These are phyloP conservation scores for Calcarisporium arbuscula DNA, from an alignment of 2,329 filamentous ascomycete genomes.

Conservation along the genomic window DNA sequence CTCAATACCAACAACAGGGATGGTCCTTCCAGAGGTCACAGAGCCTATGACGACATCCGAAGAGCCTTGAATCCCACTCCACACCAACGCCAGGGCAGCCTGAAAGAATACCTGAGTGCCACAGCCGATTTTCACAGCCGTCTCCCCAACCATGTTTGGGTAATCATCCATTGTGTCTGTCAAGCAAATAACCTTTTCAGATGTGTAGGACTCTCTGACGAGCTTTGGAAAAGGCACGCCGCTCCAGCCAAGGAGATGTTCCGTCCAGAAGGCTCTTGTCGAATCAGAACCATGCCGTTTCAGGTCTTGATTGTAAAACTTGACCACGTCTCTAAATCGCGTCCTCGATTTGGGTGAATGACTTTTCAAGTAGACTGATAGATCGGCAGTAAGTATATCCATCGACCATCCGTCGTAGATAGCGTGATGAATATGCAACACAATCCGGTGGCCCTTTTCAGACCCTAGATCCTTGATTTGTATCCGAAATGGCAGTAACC, in stretches of 20 bases:
- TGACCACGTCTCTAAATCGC: conserved; percentile 55
- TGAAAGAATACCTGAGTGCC: conserved; percentile 72
- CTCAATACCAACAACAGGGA: conserved; percentile 66
- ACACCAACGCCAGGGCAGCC: conserved; percentile 59
- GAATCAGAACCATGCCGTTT: conserved; percentile 24
- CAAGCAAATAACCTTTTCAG: conserved; percentile 10
- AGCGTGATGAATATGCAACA: conserved; percentile 69
- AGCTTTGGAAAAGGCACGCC: conserved; percentile 50
- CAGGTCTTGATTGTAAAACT: conserved; percentile 33
- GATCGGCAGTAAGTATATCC: conserved; percentile 64
- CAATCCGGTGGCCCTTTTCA: conserved; percentile 20
- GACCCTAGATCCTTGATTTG: conserved; percentile 36
- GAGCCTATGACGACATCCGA: conserved; percentile 68
- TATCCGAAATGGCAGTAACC: conserved; percentile 55
- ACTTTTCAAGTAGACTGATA: no score
- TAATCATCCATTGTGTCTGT: conserved; percentile 13
- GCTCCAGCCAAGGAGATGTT: conserved; percentile 52
- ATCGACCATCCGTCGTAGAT: conserved; percentile 93
- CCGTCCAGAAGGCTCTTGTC: conserved; percentile 62
- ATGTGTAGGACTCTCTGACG: conserved; percentile 18
- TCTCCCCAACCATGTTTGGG: conserved; percentile 16
- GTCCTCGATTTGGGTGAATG: no score
- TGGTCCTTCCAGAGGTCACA: conserved; percentile 73
- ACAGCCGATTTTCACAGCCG: conserved; percentile 36
- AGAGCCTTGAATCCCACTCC: conserved; percentile 57